These are phyloP conservation scores for Pseudogymnoascus sp. DNA, from an alignment of 2,329 filamentous ascomycete genomes.

Conservation along the genomic window DNA sequence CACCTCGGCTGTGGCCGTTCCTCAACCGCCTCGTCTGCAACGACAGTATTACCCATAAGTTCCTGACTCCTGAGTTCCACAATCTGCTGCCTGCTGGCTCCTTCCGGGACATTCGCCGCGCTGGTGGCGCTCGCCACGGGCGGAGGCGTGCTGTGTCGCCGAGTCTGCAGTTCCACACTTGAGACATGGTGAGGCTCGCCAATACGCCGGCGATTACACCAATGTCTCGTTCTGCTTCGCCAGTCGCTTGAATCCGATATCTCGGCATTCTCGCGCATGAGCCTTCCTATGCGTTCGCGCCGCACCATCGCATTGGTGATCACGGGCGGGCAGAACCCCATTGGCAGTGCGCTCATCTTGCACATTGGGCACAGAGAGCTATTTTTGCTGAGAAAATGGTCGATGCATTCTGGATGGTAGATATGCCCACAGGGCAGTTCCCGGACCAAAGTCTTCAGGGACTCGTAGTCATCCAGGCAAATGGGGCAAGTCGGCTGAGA, in stretches of 20 bases:
- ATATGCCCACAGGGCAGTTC: constrained; percentile 87
- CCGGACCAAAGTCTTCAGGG: constrained; percentile 62
- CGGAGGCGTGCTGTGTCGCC: not conserved
- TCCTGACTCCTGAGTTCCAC: constrained; percentile 23
- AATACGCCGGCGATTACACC: not conserved
- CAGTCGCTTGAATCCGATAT: constrained; percentile 40
- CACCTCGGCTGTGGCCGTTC: constrained; percentile 19
- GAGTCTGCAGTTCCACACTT: not conserved
- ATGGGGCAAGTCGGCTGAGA: constrained; percentile 83
- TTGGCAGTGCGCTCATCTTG: constrained; percentile 71
- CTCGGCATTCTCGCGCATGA: not conserved
- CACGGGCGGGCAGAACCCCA: constrained; percentile 51
- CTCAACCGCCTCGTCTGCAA: constrained; percentile 15
- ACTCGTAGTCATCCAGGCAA: constrained; percentile 72
- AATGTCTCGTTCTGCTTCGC: constrained; percentile 29
- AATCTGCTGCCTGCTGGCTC: constrained; percentile 17
- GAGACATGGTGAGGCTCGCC: constrained; percentile 1
- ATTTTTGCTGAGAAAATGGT: constrained; percentile 67
- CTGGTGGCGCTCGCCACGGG: not conserved
- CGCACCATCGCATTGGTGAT: constrained; percentile 84
- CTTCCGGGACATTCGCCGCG: not conserved
- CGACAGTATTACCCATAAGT: constrained; percentile 14
- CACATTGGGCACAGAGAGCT: constrained; percentile 88
- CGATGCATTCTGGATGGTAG: constrained; percentile 87
- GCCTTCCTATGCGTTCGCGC: constrained; percentile 58